Evolutionary conservation across 768 basidiomycete species (phyloP).

Genomic region (Suillus americanus): DNA sequence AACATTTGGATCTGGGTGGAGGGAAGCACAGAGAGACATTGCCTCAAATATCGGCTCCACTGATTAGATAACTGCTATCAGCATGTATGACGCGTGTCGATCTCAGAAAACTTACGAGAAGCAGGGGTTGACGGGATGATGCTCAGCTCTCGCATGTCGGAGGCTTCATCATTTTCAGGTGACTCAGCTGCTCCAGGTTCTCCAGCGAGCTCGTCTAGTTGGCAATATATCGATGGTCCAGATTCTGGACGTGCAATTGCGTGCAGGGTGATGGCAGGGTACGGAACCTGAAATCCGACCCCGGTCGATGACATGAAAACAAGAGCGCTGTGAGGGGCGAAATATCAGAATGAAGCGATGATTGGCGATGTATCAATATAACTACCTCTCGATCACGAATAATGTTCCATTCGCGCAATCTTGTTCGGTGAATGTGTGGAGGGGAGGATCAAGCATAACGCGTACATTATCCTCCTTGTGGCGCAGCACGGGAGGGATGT

Average conservation of each 20-base stretch:
- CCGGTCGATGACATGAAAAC: constrained; percentile 73
- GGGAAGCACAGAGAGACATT: constrained; percentile 80
- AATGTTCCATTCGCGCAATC: constrained; percentile 64
- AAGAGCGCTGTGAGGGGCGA: constrained; percentile 51
- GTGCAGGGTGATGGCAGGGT: constrained; percentile 90
- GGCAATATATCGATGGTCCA: constrained; percentile 85
- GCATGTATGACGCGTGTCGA: constrained; percentile 1
- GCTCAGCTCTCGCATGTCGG: constrained; percentile 75
- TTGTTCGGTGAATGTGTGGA: constrained; percentile 55
- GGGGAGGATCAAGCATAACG: constrained; percentile 65
- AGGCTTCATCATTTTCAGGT: constrained; percentile 36
- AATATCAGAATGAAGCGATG: constrained; percentile 2
- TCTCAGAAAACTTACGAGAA: constrained; percentile 51
- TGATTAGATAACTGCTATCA: constrained; percentile 27
- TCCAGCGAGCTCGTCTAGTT: constrained; percentile 71
- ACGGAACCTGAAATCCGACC: constrained; percentile 80
- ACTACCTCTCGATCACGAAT: constrained; percentile 85
- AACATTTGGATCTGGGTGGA: constrained; percentile 69
- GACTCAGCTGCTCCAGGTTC: constrained; percentile 37
- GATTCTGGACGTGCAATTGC: constrained; percentile 76
- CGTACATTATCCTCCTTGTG: constrained; percentile 73
- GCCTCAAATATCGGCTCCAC: constrained; percentile 86
- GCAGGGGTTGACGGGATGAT: constrained; percentile 63
- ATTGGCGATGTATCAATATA: constrained; percentile 8
- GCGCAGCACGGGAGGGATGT: constrained; percentile 81